Evolutionary conservation across 2,329 filamentous ascomycete genomes (phyloP).

Genomic region (Diaporthe vaccinii): DNA sequence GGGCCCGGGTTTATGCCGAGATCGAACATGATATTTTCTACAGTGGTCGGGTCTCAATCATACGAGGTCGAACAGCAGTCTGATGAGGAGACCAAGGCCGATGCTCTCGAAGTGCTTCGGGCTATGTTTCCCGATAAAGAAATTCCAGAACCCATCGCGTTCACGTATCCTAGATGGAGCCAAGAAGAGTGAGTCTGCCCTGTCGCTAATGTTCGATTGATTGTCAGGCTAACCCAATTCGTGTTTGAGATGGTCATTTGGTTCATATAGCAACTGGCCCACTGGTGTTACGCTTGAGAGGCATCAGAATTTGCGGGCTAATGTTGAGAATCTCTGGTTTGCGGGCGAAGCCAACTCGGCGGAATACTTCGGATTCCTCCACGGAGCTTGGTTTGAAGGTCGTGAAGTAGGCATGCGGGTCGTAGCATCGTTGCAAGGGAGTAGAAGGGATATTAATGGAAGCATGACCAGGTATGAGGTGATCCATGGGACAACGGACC

Average conservation of each 20-base stretch:
- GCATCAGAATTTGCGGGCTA: not conserved
- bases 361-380: not conserved
- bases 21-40: not conserved
- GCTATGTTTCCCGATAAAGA: slow-evolving; percentile 4
- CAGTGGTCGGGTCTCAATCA: not conserved
- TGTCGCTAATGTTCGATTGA: not conserved
- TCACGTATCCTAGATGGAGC: slow-evolving; percentile 11
- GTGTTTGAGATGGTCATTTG: not conserved
- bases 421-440: not conserved
- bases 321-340: not conserved
- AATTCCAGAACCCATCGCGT: not conserved
- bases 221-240: not conserved
- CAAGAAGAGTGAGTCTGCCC: not conserved
- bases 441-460: not conserved
- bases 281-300: not conserved
- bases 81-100: slow-evolving; percentile 3
- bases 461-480: slow-evolving; percentile 4
- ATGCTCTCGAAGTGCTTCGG: not conserved
- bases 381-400: slow-evolving; percentile 1
- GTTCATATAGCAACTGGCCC: slow-evolving; percentile 6
- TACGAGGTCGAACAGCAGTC: not conserved
- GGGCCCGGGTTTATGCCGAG: not conserved
- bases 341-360: slow-evolving; percentile 4
- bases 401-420: slow-evolving; percentile 3
- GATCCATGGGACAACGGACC: not conserved